A percentile compares a stretch with the other conserved stretches of the same genome.
phyloP scores from a whole-genome alignment of 1,284 basidiomycete genomes.

The Cutaneotrichosporon curvatum region DNA sequence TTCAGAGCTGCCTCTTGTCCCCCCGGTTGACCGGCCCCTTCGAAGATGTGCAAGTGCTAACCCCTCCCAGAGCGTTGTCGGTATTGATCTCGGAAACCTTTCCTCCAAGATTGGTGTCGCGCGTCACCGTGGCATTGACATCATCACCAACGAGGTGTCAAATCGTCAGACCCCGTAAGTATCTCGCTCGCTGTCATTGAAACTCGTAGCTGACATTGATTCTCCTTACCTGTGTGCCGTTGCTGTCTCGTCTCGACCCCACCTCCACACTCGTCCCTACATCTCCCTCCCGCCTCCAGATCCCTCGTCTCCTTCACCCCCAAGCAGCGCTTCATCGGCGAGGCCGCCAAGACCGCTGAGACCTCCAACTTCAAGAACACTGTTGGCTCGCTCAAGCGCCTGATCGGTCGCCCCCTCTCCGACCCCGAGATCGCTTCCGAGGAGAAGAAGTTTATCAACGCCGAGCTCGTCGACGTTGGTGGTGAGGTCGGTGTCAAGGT shows the following conservation, averaged over 20 bases:
- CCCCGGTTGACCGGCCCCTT: too few relatives aligned
- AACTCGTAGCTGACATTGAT: constrained; percentile 1
- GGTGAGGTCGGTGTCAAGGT: constrained; percentile 80
- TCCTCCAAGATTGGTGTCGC: constrained; percentile 92
- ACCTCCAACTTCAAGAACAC: constrained; percentile 98
- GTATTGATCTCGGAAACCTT: constrained; percentile 82
- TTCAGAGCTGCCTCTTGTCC: neutral
- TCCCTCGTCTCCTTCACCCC: constrained; percentile 86
- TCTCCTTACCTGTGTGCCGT: neutral
- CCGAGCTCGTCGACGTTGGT: constrained; percentile 69
- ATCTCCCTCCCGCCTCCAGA: constrained; percentile 46
- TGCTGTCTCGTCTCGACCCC: constrained; percentile 1
- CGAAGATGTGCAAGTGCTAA: neutral
- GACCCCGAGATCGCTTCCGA: constrained; percentile 71
- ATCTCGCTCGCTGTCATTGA: neutral
- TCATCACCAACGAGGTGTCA: constrained; percentile 90
- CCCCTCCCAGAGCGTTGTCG: constrained; percentile 59
- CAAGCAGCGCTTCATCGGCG: constrained; percentile 80
- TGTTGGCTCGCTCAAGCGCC: constrained; percentile 78
- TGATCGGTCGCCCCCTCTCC: constrained; percentile 66
- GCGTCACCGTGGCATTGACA: constrained; percentile 86
- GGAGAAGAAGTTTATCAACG: constrained; percentile 85
- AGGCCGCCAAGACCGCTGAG: constrained; percentile 90
- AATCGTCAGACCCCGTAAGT: constrained; percentile 86
- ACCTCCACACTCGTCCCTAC: neutral